These are phyloP conservation scores for Penicillium odoratum DNA, from an alignment of 495 filamentous ascomycete species.

Conservation along the genomic window DNA sequence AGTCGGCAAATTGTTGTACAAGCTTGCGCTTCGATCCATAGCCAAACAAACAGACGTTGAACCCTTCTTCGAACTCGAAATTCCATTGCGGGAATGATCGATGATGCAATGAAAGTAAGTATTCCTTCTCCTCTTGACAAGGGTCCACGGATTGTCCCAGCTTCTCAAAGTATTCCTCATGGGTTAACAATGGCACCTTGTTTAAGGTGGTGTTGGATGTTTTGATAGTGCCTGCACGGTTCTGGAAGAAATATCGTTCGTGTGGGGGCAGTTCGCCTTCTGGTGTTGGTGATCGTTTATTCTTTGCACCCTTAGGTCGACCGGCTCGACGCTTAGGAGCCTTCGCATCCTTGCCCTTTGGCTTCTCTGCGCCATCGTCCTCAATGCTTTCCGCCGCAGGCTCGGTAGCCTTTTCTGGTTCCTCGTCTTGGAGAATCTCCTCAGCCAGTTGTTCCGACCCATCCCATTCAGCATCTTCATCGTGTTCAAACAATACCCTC, in stretches of 20 bases:
- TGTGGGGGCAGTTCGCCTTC: slow-evolving; percentile 77
- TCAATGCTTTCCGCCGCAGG: slow-evolving; percentile 39
- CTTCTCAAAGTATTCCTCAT: slow-evolving; percentile 85
- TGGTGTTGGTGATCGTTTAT: slow-evolving; percentile 76
- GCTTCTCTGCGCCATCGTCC: slow-evolving; percentile 30
- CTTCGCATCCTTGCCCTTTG: slow-evolving; percentile 36
- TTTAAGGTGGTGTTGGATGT: slow-evolving; percentile 86
- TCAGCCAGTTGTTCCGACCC: slow-evolving; percentile 71
- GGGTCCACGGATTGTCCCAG: slow-evolving; percentile 66
- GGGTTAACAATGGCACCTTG: slow-evolving; percentile 72
- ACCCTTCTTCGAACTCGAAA: slow-evolving; percentile 86
- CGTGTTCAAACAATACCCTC: slow-evolving; percentile 66
- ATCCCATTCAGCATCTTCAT: slow-evolving; percentile 73
- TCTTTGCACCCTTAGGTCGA: slow-evolving; percentile 58
- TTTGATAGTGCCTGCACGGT: slow-evolving; percentile 73
- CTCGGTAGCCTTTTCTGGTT: slow-evolving; percentile 32
- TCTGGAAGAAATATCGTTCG: slow-evolving; percentile 92
- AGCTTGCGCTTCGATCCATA: slow-evolving; percentile 85
- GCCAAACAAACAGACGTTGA: slow-evolving; percentile 89
- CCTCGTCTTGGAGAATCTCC: slow-evolving; percentile 62
- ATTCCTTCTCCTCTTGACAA: slow-evolving; percentile 67
- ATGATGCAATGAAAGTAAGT: slow-evolving; percentile 72
- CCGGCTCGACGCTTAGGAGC: slow-evolving; percentile 58
- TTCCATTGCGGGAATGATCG: slow-evolving; percentile 87
- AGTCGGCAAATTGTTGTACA: slow-evolving; percentile 72